phyloP scores from a whole-genome alignment of 1,284 basidiomycete genomes.

The Cutaneotrichosporon spelunceum region DNA sequence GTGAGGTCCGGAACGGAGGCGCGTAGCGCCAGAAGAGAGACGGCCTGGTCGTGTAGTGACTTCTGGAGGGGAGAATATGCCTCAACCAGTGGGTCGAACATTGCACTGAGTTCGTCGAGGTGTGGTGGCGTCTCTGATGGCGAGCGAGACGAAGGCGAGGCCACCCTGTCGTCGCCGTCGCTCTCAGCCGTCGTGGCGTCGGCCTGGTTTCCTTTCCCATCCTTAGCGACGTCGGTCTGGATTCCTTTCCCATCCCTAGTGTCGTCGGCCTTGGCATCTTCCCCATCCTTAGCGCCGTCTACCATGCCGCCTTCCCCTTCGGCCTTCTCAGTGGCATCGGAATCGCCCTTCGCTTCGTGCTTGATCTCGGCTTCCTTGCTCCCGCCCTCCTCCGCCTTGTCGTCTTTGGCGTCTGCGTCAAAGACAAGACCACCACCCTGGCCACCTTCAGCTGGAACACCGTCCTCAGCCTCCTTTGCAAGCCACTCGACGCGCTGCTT shows the following conservation, averaged over 20 bases:
- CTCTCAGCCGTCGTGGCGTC: slow-evolving; percentile 2
- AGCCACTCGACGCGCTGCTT: slow-evolving; percentile 49
- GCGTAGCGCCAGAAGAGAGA: slow-evolving; percentile 39
- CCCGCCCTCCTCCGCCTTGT: slow-evolving; percentile 4
- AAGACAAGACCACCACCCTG: slow-evolving; percentile 14
- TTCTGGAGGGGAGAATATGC: slow-evolving; percentile 42
- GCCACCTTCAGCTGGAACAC: slow-evolving; percentile 18
- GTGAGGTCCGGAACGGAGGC: slow-evolving; percentile 23
- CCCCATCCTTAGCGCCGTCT: background rate
- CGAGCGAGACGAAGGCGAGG: background rate
- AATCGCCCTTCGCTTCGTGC: background rate
- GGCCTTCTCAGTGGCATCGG: background rate
- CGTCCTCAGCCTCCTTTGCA: slow-evolving; percentile 43
- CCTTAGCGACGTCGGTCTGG: no score
- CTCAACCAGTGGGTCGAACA: slow-evolving; percentile 35
- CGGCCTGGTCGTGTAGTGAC: slow-evolving; percentile 43
- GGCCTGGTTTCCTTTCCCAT: background rate
- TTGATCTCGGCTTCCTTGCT: slow-evolving; percentile 7
- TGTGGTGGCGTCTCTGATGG: slow-evolving; percentile 7
- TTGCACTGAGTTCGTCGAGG: slow-evolving; percentile 26
- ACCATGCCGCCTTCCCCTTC: background rate
- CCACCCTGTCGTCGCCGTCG: background rate
- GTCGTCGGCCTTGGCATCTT: background rate
- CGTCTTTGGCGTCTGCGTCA: slow-evolving; percentile 21
- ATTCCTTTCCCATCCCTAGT: background rate